Base-by-base conservation (phyloP, 352 stramenopile species). In the Aphanomyces astaci region DNA sequence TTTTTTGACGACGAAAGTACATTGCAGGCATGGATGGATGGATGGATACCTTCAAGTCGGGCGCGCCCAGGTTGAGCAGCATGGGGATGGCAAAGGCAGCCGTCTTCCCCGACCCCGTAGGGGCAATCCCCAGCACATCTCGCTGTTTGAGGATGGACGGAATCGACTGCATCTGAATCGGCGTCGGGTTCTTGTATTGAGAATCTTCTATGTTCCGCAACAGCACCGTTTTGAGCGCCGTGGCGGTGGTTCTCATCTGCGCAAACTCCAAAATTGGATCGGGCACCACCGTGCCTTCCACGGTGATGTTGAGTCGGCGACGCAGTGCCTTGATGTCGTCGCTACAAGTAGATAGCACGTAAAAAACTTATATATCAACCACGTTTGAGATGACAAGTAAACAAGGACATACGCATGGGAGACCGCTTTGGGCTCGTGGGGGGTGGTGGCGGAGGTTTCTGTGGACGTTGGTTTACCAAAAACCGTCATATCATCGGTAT, bases 101-200 rank as follows among this genome's bases (percentile, higher is more conserved):
- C 17, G 96, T 99, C 75, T 99, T 99, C 72, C 97, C 96, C 0
- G 88, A 98, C 36, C 96, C 96, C 27, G 97, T 99, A 7, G 97
- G 96, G 10, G 97, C 97, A 27, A 90, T 96, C 5, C 88, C 97
- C 28, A 99, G 83, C 48, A 99, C 79, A 77, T 99, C 97, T 55
- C 91, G 86, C 45, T 83, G 78, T 15, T 83, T 76, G 9, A 98
- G 68, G 62, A 98, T 70, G 43, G 84, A 86, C 33, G 95, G 94
- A 55, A 98, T 96, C 22, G 91, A 83, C 75, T 98, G 92, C 97
- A 99, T 99, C 77, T 99, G 98, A 72, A 99, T 98, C 2, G 97
- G 82, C 48, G 97, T 99, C 2, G 98, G 98, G 73, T 99, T 96
- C 72, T 98, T 98, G 90, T 98, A 99, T 70, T 92, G 83, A 27